Evolutionary conservation across 2,329 filamentous ascomycete species (phyloP), one percentile per base, ranked within the genome.

Genomic region (Paraconiothyrium brasiliense): DNA sequence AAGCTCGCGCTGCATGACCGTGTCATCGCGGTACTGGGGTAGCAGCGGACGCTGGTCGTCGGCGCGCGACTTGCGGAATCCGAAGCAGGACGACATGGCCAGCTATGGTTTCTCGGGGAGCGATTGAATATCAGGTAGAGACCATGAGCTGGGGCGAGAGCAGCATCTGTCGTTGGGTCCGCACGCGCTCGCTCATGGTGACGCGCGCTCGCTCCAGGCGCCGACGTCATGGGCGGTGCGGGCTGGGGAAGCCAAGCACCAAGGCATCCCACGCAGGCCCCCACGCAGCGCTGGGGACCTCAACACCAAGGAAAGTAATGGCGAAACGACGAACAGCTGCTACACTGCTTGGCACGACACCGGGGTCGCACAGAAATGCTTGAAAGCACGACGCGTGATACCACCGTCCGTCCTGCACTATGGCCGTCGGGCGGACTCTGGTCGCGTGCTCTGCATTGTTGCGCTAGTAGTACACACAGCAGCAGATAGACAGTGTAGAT

Each of bases 21-120:
- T 97, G 71, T 95, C 92, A 78, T 96, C 90, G 71, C 89, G 84
- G 83, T 95, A 95, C 71, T 89, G 90, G 60, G 93, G 92, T 52
- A 97, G 88, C 59, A 97, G 85, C 64, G 93, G 93, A 72, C 68
- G 74, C 56, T 88, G 90, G 74, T 94, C 92, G 60, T 84, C 85
- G 57, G 82, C 84, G 69, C 82, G 80, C 62, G 79, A 78, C 71
- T 83, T 84, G 73, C 84, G 80, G 65, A 83, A 82, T 49, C 89
- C 87, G 70, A 91, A 90, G 78, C 89, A 92, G 41, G 88, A 90
- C 67, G 87, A 84, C 82, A 91, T 84, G 58, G 65, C 73, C 61
- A 30, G 43, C 49, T 47, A 41, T 22, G 32, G 41, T 55, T 27
- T 35, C 41, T 39, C 60, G 27, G 48, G 55, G 41, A 52, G 47